Percentiles rank a stretch among this genome's conserved stretches.
Evolutionary conservation across 495 filamentous ascomycete genomes (phyloP).

Genomic region (Podospora tetraspora): DNA sequence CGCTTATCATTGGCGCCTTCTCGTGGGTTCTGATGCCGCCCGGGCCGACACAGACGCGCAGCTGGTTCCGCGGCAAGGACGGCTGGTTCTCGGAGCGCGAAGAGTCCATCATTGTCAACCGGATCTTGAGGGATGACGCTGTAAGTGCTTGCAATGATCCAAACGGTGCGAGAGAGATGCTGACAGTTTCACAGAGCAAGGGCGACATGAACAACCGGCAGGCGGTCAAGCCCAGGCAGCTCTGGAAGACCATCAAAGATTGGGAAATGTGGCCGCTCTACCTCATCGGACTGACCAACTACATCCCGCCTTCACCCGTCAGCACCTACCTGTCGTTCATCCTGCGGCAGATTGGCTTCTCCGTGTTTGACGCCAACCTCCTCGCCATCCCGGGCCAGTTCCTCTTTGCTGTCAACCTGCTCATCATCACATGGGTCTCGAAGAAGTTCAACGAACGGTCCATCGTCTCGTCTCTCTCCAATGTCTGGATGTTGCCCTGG

Average conservation of each 20-base stretch:
- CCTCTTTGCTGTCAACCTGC: conserved; percentile 40
- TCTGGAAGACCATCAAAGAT: conserved; percentile 48
- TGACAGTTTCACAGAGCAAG: conserved; percentile 35
- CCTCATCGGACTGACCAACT: conserved; percentile 46
- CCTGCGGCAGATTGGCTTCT: conserved; percentile 48
- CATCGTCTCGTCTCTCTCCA: conserved; percentile 45
- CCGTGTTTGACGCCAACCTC: conserved; percentile 49
- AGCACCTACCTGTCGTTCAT: conserved; percentile 46
- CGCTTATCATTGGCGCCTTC: conserved; percentile 46
- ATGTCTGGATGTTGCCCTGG: conserved; percentile 53
- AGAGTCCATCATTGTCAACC: conserved; percentile 55
- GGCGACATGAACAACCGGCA: conserved; percentile 59
- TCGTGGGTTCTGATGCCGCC: conserved; percentile 53
- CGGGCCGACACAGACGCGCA: conserved; percentile 46
- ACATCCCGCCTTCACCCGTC: conserved; percentile 47
- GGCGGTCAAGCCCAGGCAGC: conserved; percentile 39
- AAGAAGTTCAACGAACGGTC: conserved; percentile 50
- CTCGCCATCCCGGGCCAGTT: conserved; percentile 48
- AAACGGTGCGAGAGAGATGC: not conserved
- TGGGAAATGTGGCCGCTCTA: conserved; percentile 59
- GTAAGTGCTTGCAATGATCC: not conserved
- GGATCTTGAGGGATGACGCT: conserved; percentile 59
- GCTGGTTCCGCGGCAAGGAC: conserved; percentile 48
- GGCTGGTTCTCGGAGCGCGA: conserved; percentile 61
- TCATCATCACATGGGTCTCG: conserved; percentile 50